Evolutionary conservation across 768 basidiomycete species (phyloP), one percentile per base, ranked within the genome.

Genomic region (Neoboletus subvelutipes): DNA sequence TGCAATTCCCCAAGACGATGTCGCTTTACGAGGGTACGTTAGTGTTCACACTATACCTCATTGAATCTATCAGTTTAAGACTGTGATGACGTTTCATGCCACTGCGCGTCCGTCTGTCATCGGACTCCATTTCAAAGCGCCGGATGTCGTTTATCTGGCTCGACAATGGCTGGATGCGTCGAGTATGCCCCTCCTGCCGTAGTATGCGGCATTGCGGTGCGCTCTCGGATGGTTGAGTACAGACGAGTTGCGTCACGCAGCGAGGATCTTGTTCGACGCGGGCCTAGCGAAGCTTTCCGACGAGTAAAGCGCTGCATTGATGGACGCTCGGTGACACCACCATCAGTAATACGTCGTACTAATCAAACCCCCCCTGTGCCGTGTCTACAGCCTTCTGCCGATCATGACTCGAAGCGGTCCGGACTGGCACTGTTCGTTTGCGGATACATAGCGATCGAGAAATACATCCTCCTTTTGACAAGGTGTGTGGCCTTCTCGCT

Each of bases 391-490:
- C n/a, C n/a, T n/a, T n/a, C n/a, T n/a, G n/a, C n/a, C n/a, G n/a
- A n/a, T n/a, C n/a, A n/a, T n/a, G n/a, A n/a, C n/a, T n/a, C n/a
- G n/a, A n/a, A n/a, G n/a, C n/a, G n/a, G n/a, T n/a, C n/a, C n/a
- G n/a, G n/a, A n/a, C n/a, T n/a, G n/a, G n/a, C n/a, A n/a, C n/a
- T n/a, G n/a, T n/a, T n/a, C n/a, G n/a, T 98, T 26, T 86, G 92
- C 41, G 94, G 94, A 0, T 87, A 86, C 59, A 80, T 96, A 53
- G 90, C 94, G 5, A 76, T 86, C 29, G 88, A 91, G 64, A 88
- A 89, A 64, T 90, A 90, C 65, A 85, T 80, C 55, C 72, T 93
- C 2, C 77, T 98, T 28, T 84, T 88, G 9, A 79, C 86, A 1
- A 83, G 78, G 95, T 94, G 66, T 76, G 60, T 49, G 13, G 17